Base-by-base conservation (phyloP, 148 eudicot species). In the Polygonum maritimum region DNA sequence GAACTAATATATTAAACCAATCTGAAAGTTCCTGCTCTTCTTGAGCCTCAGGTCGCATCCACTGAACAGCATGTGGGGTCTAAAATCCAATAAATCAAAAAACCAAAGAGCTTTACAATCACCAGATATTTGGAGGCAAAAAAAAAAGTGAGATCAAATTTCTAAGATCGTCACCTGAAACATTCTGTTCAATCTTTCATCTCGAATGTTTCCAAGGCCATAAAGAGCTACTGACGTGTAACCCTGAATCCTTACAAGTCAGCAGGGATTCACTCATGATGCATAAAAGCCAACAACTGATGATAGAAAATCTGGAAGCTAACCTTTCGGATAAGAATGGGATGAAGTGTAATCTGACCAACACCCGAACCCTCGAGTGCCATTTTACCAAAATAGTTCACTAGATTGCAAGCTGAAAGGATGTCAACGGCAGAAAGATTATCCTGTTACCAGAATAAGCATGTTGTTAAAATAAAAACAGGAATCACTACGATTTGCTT, bases 51-150 rank as follows among this genome's bases (percentile, higher is more conserved):
- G 99, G 99, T 47, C 99, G 87, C 93, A 95, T 95, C 99, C 99
- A 95, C 79, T 95, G 99, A 74, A 95, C 94, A 44, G 97, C 92
- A 85, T 95, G 99, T 19, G 99, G 99, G 13, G 99, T 95, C 99
- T 94, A 82, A 44, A 6, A 41, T 47, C 71, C 76, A 79, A 70
- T 10, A 75, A 48, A 77, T n/a, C 19, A 69, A 81, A 69, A 81
- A 74, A 51, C 47, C 54, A 21, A 72, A 41, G 4, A 19, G 21
- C 33, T 44, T 3, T 21, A 52, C 15, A 72, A 44, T 72, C 52
- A 33, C 71, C 41, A 67, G 19, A 67, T 67, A 44, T 67, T 67
- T 5, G 15, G 41, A 67, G 71, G 44, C 19, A 3, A 67, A 13
- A 67, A 13, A 67, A 33, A 36, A 60, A 10, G 35, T 11, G 21